Evolutionary conservation across 208 protist species (phyloP), one percentile per base, ranked within the genome.

Genomic region (Acanthamoeba castellanii): DNA sequence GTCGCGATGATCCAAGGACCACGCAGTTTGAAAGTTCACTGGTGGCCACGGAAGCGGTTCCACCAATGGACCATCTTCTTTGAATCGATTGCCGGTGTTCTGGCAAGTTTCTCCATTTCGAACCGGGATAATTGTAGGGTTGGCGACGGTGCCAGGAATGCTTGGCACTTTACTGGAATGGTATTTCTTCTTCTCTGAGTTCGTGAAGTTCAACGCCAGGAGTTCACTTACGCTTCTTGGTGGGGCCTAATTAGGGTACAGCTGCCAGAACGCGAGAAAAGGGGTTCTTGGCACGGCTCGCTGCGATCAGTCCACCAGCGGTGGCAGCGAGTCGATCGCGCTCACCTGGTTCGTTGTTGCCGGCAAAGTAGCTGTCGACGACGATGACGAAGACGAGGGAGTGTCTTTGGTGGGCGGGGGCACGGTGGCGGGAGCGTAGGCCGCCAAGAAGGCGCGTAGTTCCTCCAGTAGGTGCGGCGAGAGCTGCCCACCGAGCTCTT

Each of bases 361-460:
- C 14, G 25, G 8, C 27, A 9, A 32, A 16, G 30, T 3, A 74
- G 68, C 11, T 20, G 68, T 68, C 25, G 27, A 30, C 16, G 68
- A 74, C 32, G 32, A 3, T 74, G 59, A 5, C 52, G 52, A 7
- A 57, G 11, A 7, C 11, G 7, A 16, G 27, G 64, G 3, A 3
- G 64, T 3, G n/a, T 70, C n/a, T 8, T 27, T 70, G 9, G 27
- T 5, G 27, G 64, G 9, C 13, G 30, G 72, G 72, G 42, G 37
- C 4, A 81, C 14, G 72, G 72, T 81, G 5, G 42, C 37, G 32
- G 78, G 78, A 3, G 78, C 78, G 50, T 87, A 87, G 27, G 78
- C 78, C 14, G 78, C 47, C 27, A 87, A 37, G 78, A 87, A 87
- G 47, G 78, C 18, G 45, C 78, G 50, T 2, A 87, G 78, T 20